These are phyloP conservation scores for Macrophomina tecta DNA, from an alignment of 2,329 filamentous ascomycete species.

Conservation along the genomic window DNA sequence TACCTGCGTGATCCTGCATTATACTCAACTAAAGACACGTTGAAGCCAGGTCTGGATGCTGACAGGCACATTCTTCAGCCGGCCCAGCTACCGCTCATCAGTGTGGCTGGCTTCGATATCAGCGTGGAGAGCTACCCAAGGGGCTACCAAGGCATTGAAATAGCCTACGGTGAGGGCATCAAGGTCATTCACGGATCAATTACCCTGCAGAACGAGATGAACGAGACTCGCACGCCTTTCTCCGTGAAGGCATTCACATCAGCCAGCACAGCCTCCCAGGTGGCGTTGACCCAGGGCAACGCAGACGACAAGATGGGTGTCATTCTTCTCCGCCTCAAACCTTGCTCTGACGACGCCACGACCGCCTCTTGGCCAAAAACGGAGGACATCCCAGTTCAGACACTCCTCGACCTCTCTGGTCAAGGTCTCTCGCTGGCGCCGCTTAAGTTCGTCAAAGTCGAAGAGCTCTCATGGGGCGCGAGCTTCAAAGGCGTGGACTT, in stretches of 20 bases:
- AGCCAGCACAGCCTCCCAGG: neutral
- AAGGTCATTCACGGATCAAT: constrained; percentile 5
- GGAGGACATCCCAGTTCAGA: neutral
- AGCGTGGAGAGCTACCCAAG: neutral
- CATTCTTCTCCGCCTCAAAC: constrained; percentile 5
- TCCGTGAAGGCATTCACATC: neutral
- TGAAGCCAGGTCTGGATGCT: neutral
- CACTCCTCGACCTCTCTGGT: neutral
- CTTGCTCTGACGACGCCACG: neutral
- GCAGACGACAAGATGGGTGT: neutral
- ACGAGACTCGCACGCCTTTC: neutral
- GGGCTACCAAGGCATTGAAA: neutral
- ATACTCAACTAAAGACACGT: neutral
- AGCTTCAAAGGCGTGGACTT: constrained; percentile 20
- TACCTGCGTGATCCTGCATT: constrained; percentile 1
- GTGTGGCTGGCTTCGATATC: neutral
- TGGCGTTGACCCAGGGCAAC: neutral
- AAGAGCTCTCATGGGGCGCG: constrained; percentile 7
- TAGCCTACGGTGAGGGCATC: neutral
- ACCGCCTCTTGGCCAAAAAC: neutral
- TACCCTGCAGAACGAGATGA: neutral
- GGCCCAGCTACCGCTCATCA: neutral
- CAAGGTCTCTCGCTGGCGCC: neutral
- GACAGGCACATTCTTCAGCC: neutral
- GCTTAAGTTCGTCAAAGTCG: constrained; percentile 16